Base-by-base conservation (phyloP, 2,329 filamentous ascomycete species). In the Diaporthe sp. region DNA sequence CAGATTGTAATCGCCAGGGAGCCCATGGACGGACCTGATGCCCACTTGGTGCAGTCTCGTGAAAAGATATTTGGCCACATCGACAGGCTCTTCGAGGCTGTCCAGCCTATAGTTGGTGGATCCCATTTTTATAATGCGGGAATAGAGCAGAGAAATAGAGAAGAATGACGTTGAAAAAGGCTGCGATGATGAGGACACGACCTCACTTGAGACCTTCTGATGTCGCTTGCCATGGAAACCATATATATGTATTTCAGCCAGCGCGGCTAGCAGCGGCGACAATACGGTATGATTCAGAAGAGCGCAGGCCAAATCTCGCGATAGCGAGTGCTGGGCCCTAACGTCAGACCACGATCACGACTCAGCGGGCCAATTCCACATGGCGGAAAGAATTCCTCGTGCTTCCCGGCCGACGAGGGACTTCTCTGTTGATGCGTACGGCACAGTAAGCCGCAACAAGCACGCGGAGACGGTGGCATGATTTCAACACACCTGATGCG, bases 1-100 rank as follows among this genome's bases (percentile, higher is more conserved):
- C 67, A 95, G 87, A 81, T 95, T 95, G 85, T 93, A 95, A 83
- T 95, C 93, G 25, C 92, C 92, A 4, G 93, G 92, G n/a, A 94
- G 84, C 61, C 92, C 92, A 79, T 94, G 92, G 73, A 94, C 85
- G 15, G 91, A 93, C 72, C 88, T 86, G 44, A 94, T 88, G 42
- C 92, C 92, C 49, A 94, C 84, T 81, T 94, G 88, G 78, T 90
- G 86, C 19, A 94, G 87, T 73, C 93, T 87, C 61, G 86, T 88
- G 82, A 93, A 94, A 80, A 94, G 88, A 79, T 94, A 94, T 81
- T 93, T 90, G 74, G 91, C 91, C 71, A 94, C 90, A 76, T 92
- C 90, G 19, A 90, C 81, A 53, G 89, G 89, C 81, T 87, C 84
- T 78, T 84, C 83, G 25, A 90, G 85, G 76, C 81, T 84, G 70